Base-by-base conservation (phyloP, 176 grass and related monocot species). In the Secale cereale region DNA sequence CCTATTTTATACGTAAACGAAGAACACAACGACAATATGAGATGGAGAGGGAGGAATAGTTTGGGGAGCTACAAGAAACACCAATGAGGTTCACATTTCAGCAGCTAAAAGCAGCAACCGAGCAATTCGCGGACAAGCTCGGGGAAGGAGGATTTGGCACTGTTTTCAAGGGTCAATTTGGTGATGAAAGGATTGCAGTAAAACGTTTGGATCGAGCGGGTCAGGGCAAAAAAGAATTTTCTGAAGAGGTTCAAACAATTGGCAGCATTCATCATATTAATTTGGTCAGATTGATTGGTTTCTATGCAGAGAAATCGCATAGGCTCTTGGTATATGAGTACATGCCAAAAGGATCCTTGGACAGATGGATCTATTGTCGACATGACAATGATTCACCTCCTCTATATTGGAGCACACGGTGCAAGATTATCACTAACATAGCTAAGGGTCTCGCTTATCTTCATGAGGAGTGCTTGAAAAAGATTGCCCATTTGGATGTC, bases 181-280 rank as follows among this genome's bases (percentile, higher is more conserved):
- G 11, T 2, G 62, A 43, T 0, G 63, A 85, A 70, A 78, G 31
- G 65, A 78, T 85, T 4, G 74, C 74, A 0, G 83, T 78, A 10
- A 85, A 85, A 68, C 46, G 83, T 67, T 83, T 92, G 78, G 57
- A 85, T 48, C 29, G 35, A 27, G 6, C 77, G 14, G 71, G 74
- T 10, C 83, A 79, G 50, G 90, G 74, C 0, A 88, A 66, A 35
- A 86, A 9, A 56, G 86, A 88, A 83, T 92, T 88, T 69, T 70
- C 86, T 46, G 90, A 83, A 7, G 86, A 92, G 17, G 86, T 92
- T 17, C 27, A 92, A 29, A 92, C 77, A 40, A 89, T 92, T 7
- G 81, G 91, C 22, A 79, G 25, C 37, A 79, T 87, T 50, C 91
- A 92, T 33, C 85, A 65, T 92, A 22, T 56, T 20, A 56, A 56